phyloP scores from a whole-genome alignment of 78 protist genomes.

The Trichosphaerium sp. region DNA sequence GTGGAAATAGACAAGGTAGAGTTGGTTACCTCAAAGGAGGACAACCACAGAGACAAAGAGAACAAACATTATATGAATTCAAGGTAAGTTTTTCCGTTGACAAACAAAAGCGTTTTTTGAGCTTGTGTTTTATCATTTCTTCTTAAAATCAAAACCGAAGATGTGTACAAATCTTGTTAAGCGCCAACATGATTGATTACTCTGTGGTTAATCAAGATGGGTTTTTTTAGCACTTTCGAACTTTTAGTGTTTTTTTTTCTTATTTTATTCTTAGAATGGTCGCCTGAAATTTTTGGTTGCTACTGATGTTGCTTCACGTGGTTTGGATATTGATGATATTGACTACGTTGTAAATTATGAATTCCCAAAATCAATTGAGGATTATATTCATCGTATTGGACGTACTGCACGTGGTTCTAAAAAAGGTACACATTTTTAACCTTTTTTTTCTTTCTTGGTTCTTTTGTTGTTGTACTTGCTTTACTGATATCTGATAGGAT shows the following conservation, averaged over 20 bases:
- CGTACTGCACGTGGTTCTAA: constrained; percentile 96
- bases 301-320: constrained; percentile 88
- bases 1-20: too few relatives aligned
- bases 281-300: constrained; percentile 49
- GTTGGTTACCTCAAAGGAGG: too few relatives aligned
- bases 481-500: too few relatives aligned
- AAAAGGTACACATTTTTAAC: too few relatives aligned
- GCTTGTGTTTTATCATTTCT: neutral
- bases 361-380: constrained; percentile 40
- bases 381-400: constrained; percentile 87
- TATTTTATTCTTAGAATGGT: too few relatives aligned
- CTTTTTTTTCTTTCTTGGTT: too few relatives aligned
- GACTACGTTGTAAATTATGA: constrained; percentile 50
- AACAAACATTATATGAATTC: neutral
- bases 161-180: neutral
- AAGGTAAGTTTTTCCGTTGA: neutral
- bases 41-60: too few relatives aligned
- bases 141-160: too few relatives aligned
- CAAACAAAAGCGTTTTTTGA: neutral
- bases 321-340: constrained; percentile 59
- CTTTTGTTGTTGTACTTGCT: too few relatives aligned
- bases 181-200: neutral
- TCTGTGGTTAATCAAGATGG: neutral
- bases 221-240: neutral
- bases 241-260: too few relatives aligned